Evolutionary conservation across 345 rosid species (phyloP).

Genomic region (Turritis glabra): DNA sequence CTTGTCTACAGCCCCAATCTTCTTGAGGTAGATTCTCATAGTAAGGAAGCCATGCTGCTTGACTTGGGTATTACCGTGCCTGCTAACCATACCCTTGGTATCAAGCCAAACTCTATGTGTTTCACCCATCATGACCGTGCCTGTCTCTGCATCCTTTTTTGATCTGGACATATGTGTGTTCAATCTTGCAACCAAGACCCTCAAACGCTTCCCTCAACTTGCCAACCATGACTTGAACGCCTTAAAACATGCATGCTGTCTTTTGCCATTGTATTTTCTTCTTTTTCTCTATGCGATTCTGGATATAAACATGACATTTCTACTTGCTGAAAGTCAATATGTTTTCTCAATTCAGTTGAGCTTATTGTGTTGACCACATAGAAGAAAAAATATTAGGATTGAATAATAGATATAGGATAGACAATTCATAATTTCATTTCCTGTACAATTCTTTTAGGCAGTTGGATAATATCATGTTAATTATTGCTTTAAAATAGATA

Average conservation of each 20-base stretch:
- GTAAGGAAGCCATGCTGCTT: not conserved
- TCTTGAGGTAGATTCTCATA: slow-evolving; percentile 6
- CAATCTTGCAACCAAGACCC: not conserved
- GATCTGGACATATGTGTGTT: not conserved
- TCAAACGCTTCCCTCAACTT: not conserved
- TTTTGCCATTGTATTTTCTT: no score
- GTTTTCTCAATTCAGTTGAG: not conserved
- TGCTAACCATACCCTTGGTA: not conserved
- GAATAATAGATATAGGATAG: not conserved
- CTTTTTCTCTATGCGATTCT: no score
- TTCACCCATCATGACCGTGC: not conserved
- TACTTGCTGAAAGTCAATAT: no score
- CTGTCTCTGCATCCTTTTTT: not conserved
- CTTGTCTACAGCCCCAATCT: not conserved
- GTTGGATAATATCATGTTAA: slow-evolving; percentile 5
- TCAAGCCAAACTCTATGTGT: not conserved
- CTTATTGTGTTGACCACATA: slow-evolving; percentile 3
- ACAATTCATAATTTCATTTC: not conserved
- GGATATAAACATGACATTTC: no score
- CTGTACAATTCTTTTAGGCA: not conserved
- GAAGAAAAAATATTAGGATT: not conserved
- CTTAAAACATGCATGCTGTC: no score
- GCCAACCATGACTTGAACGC: not conserved
- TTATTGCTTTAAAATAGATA: not conserved
- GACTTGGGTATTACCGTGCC: slow-evolving; percentile 6